These are phyloP conservation scores for Massariosphaeria phaeospora DNA, from an alignment of 495 filamentous ascomycete species.

Conservation along the genomic window DNA sequence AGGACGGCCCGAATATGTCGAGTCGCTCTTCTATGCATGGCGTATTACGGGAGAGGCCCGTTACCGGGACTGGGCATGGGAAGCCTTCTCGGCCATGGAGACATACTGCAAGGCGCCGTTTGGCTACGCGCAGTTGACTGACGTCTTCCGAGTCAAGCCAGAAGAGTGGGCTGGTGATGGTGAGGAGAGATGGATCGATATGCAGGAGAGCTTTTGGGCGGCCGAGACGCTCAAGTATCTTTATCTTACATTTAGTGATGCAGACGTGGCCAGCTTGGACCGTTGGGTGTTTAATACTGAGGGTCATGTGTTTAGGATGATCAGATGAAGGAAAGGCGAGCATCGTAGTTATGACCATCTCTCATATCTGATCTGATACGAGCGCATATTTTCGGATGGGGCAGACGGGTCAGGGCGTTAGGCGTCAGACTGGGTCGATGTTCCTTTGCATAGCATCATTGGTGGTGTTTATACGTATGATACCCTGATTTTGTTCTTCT, in stretches of 20 bases:
- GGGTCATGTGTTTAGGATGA: constrained; percentile 35
- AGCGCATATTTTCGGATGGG: too few relatives aligned
- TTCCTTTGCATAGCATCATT: too few relatives aligned
- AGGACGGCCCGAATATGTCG: constrained; percentile 38
- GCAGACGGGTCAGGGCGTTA: too few relatives aligned
- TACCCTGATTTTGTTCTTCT: too few relatives aligned
- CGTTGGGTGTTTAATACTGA: constrained; percentile 36
- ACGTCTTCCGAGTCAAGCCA: constrained; percentile 29
- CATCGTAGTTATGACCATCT: too few relatives aligned
- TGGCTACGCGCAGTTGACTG: constrained; percentile 38
- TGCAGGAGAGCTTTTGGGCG: constrained; percentile 33
- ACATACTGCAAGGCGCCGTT: constrained; percentile 37
- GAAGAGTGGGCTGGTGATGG: constrained; percentile 18
- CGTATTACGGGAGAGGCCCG: constrained; percentile 35
- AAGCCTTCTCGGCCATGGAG: constrained; percentile 33
- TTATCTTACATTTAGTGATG: constrained; percentile 29
- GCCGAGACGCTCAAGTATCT: constrained; percentile 37
- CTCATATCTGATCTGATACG: too few relatives aligned
- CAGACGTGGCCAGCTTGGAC: constrained; percentile 32
- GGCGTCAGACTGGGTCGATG: too few relatives aligned
- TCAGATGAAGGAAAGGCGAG: constrained; percentile 8
- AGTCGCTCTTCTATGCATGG: constrained; percentile 37
- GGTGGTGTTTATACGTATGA: too few relatives aligned
- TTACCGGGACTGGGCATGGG: constrained; percentile 37
- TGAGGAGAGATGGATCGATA: constrained; percentile 17